Base-by-base conservation (phyloP, 164 flowering plant genomes). In the Tetracentron sinense region DNA sequence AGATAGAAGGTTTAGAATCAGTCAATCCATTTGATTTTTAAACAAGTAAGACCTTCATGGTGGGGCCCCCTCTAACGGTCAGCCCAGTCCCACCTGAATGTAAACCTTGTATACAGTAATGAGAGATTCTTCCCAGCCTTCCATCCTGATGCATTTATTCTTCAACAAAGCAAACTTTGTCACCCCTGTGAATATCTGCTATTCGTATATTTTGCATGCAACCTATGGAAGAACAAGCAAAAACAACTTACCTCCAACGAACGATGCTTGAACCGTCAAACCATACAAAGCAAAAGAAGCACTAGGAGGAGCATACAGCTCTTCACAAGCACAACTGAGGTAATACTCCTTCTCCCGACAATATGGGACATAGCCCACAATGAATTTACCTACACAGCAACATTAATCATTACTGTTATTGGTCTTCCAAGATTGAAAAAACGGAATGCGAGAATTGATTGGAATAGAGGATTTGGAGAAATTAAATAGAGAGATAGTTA, bases 341-440 rank as follows among this genome's bases (percentile, higher is more conserved):
- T 87, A 93, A 75, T 90, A 93, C 69, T 93, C 98, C 74, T 93
- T 93, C 73, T 85, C 94, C 60, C 83, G 82, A 67, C 92, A 90
- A 31, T 72, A 76, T 59, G 92, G 91, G 64, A 72, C 72, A 69
- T 82, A 87, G 12, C 81, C 89, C 42, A 89, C 77, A 21, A 93
- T 69, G 68, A 93, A 90, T 58, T 93, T 93, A 28, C 97, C 98
- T 90, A 64, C 63, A 66, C 29, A 71, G 28, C 19, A 62, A 2
- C 3, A 66, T 42, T 17, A 55, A 46, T 52, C 26, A 56, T 28
- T 14, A 48, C 46, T 60, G 23, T n/a, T n/a, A n/a, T n/a, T 11
- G 14, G 21, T 19, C 20, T 59, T 27, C 33, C 54, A 31, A 44
- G 17, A 48, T 50, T 11, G n/a, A 25, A 48, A 23, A 53, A 47